Evolutionary conservation across 306 rosid species (phyloP), one percentile per base, ranked within the genome.

Genomic region (Cicer bijugum): DNA sequence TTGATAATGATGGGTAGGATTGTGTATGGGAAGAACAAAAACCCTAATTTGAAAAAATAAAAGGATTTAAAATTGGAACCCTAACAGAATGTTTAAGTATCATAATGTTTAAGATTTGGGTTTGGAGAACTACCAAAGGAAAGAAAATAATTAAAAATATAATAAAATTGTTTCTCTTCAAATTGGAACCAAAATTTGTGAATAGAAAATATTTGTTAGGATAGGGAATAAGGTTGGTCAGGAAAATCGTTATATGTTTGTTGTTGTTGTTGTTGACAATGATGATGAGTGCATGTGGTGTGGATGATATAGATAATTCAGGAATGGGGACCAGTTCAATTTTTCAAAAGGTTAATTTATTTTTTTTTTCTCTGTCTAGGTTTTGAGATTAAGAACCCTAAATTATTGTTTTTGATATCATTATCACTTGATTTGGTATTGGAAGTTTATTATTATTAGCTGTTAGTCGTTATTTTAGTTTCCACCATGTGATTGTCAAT

Each of bases 21-120:
- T 51, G 16, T 43, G 39, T 38, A 56, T 37, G 40, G 47, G 62
- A 7, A 58, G 6, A 37, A 19, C 4, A 12, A 38, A 69, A 61
- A 57, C 67, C 69, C 64, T 51, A 68, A 65, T 19, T 71, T 60
- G 40, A 40, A 40, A 40, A 16, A 16, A 2, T 14, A 6, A 11
- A 38, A 17, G 42, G 69, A 67, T 71, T 57, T 64, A 45, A 76
- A 80, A 84, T 53, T 76, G 73, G 55, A 74, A 81, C 78, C 85
- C 83, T 75, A 73, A 80, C 35, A 10, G 16, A 16, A 15, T 67
- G 28, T 40, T 80, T 53, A 50, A 7, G 76, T 60, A 43, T 40
- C 67, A 76, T 80, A 5, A 48, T 7, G 44, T 38, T 45, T 42
- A 46, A 48, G 63, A 55, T 53, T 38, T 44, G 72, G 62, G 53